Percentiles rank a stretch among this genome's conserved stretches.
phyloP scores from a whole-genome alignment of 176 grass and related monocot genomes.

The Oryza brachyantha region DNA sequence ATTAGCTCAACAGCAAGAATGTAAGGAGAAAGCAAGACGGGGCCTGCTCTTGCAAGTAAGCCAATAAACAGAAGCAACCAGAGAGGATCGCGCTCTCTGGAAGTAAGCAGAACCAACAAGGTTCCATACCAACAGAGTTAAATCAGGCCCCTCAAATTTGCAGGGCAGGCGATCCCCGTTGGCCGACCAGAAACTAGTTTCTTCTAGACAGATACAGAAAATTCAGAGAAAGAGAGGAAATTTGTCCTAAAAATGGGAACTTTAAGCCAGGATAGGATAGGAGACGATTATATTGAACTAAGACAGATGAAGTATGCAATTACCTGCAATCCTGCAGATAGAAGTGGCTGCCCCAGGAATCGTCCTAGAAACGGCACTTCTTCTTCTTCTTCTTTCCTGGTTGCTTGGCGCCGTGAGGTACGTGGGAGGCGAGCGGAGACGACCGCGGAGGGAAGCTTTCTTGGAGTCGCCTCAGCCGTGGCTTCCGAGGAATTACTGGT shows the following conservation, averaged over 20 bases:
- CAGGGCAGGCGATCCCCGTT: neutral
- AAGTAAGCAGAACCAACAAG: neutral
- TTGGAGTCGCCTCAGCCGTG: slow-evolving; percentile 32
- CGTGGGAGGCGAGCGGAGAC: neutral
- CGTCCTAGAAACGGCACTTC: neutral
- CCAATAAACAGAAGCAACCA: slow-evolving; percentile 9
- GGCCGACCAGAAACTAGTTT: neutral
- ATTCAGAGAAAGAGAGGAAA: neutral
- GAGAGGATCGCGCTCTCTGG: slow-evolving; percentile 16
- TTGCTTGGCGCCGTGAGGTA: neutral
- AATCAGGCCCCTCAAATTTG: neutral
- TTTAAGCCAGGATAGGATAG: neutral
- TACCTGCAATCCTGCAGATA: slow-evolving; percentile 1
- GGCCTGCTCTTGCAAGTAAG: slow-evolving; percentile 15
- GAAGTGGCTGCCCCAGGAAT: neutral
- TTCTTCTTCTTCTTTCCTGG: slow-evolving; percentile 22
- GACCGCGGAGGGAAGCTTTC: slow-evolving; percentile 23
- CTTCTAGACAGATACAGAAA: neutral
- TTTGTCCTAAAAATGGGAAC: neutral
- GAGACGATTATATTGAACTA: neutral
- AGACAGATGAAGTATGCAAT: neutral
- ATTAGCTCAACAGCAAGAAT: neutral
- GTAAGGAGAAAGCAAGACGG: neutral
- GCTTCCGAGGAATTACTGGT: neutral
- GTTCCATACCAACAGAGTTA: neutral